Base-by-base conservation (phyloP, 345 rosid genomes). In the Corchorus olitorius region DNA sequence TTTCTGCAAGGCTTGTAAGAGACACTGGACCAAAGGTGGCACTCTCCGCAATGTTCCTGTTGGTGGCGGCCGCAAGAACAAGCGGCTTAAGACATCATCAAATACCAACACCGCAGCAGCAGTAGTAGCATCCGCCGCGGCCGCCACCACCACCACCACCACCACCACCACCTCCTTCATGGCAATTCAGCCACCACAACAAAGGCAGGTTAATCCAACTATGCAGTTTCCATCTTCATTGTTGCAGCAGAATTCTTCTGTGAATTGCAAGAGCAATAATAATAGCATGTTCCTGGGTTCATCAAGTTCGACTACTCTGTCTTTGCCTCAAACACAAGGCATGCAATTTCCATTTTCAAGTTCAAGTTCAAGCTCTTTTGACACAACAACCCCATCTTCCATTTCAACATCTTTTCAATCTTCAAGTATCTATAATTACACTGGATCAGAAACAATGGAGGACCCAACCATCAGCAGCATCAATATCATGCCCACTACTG, bases 1-100 rank as follows among this genome's bases (percentile, higher is more conserved):
- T 83, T 88, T 90, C 52, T 94, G 98, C 88, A 94, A 90, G 87
- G n/a, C 88, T 78, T 93, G 98, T 83, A 87, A 90, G 86, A 87
- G 98, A 78, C 95, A 94, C 82, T 94, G 98, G 98, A 94, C 97
- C 5, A 85, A 90, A 88, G 98, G 98, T 74, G 98, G 98, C 34
- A 89, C 91, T 70, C 89, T 92, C 50, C 83, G 97, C 27, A 94
- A 92, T 71, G 97, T 94, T 74, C 98, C 97, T 13, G 87, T 89
- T 0, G 97, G 98, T 14, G 97, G 97, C 66, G 93, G 93, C 72
- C 93, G 94, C 41, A 94, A 94, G 82, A 91, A 86, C 80, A 90
- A 91, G 88, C 85, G 91, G 11, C 82, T 65, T 13, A 88, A 85
- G 73, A 55, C 85, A 6, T 82, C 87, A 45, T 82, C 87, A 45